Evolutionary conservation across 2,329 filamentous ascomycete genomes (phyloP).

Genomic region (Leptographium radiaticola): DNA sequence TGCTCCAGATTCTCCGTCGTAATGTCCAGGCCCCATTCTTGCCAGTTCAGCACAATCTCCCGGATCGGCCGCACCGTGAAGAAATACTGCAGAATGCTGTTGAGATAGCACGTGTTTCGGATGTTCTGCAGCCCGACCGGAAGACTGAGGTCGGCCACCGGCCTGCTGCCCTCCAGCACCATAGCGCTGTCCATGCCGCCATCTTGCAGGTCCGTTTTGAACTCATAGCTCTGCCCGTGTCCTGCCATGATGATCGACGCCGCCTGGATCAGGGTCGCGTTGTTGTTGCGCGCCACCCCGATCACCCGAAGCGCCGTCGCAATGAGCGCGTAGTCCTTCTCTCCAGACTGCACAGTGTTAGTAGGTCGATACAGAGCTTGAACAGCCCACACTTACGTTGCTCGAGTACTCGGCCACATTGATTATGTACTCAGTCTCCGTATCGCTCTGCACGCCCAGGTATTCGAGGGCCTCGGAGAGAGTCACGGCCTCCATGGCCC

Average conservation of each 20-base stretch:
- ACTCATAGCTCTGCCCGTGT: slow-evolving; percentile 5
- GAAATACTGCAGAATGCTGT: slow-evolving; percentile 90
- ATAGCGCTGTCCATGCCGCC: slow-evolving; percentile 6
- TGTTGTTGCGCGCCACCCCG: slow-evolving; percentile 5
- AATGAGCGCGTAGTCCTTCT: slow-evolving; percentile 10
- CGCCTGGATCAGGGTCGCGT: not conserved
- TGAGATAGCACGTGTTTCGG: slow-evolving; percentile 95
- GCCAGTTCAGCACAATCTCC: slow-evolving; percentile 65
- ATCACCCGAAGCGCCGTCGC: slow-evolving; percentile 8
- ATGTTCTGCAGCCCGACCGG: slow-evolving; percentile 88
- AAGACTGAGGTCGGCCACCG: slow-evolving; percentile 32
- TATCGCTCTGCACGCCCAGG: slow-evolving; percentile 21
- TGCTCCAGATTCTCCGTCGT: slow-evolving; percentile 47
- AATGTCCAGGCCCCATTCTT: slow-evolving; percentile 55
- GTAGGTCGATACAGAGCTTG: not conserved
- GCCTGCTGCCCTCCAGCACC: not conserved
- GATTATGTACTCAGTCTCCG: slow-evolving; percentile 17
- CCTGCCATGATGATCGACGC: slow-evolving; percentile 3
- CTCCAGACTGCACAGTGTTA: slow-evolving; percentile 2
- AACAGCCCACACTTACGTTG: slow-evolving; percentile 1
- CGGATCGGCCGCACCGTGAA: slow-evolving; percentile 77
- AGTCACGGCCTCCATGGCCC: slow-evolving; percentile 8
- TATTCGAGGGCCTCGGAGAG: slow-evolving; percentile 28
- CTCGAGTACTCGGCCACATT: slow-evolving; percentile 12
- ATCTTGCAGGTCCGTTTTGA: not conserved